phyloP scores from a whole-genome alignment of 2,329 filamentous ascomycete genomes.

The Neopestalotiopsis rosae region DNA sequence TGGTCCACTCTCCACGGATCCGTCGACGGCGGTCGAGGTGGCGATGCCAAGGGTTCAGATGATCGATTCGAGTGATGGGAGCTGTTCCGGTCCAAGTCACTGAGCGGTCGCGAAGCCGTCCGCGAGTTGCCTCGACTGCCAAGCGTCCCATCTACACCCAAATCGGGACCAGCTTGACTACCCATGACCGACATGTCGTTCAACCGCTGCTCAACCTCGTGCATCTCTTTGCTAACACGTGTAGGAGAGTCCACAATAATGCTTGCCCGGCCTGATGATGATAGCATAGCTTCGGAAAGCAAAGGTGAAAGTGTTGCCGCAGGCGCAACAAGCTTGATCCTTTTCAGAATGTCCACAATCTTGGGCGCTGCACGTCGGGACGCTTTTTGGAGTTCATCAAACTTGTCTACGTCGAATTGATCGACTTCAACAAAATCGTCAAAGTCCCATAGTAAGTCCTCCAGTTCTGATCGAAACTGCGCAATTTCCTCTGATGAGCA shows the following conservation, averaged over 20 bases:
- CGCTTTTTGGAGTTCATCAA: conserved; percentile 51
- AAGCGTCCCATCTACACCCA: conserved; percentile 23
- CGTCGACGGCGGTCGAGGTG: conserved; percentile 43
- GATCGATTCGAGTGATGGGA: conserved; percentile 30
- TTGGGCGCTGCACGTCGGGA: conserved; percentile 54
- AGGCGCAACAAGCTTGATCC: conserved; percentile 54
- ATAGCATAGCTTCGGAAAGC: background rate
- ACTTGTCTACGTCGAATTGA: conserved; percentile 57
- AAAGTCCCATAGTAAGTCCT: conserved; percentile 60
- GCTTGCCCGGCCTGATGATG: conserved; percentile 17
- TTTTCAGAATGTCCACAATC: conserved; percentile 56
- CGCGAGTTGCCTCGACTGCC: conserved; percentile 22
- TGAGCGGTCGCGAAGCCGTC: conserved; percentile 16
- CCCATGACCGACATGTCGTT: conserved; percentile 28
- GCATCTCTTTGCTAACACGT: conserved; percentile 28
- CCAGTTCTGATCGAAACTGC: conserved; percentile 51
- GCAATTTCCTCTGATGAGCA: conserved; percentile 52
- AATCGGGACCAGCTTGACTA: conserved; percentile 30
- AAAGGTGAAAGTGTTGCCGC: conserved; percentile 28
- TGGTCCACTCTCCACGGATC: conserved; percentile 49
- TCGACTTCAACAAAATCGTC: conserved; percentile 58
- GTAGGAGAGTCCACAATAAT: conserved; percentile 29
- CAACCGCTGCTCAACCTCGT: conserved; percentile 31
- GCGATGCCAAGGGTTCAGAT: conserved; percentile 32
- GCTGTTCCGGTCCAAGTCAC: conserved; percentile 29